Base-by-base conservation (phyloP, 306 rosid genomes). In the Rosa chinensis region DNA sequence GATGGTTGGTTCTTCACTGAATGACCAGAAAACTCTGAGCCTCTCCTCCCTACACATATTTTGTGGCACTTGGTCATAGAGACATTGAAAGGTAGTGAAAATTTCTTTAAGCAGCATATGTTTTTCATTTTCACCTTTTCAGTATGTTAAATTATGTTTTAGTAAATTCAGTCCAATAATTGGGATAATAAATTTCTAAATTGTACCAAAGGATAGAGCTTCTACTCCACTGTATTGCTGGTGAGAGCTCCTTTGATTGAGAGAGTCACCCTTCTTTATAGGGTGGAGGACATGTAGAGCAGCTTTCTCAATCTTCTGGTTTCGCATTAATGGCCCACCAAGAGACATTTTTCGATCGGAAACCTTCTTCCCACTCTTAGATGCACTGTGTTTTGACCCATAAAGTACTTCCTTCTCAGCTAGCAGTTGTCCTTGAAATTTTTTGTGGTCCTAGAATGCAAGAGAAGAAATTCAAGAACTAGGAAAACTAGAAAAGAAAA, bases 381-480 rank as follows among this genome's bases (percentile, higher is more conserved):
- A 39, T 73, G 88, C 85, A 77, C 90, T 79, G 8, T 79, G 83
- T 72, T 82, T 85, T 62, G 90, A 74, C 78, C 90, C 78, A 79
- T 85, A 90, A 63, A 88, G 85, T 72, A 79, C 85, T 79, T 92
- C 96, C 82, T 86, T 87, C 85, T 90, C 94, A 5, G 90, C 89
- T 62, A 84, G 82, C 43, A 82, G 70, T 79, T 85, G 92, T 52
- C 83, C 79, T 37, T 74, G 83, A 62, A 76, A 79, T 86, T 70
- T 90, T 77, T 80, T 82, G 82, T 80, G 84, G 39, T 82, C 88
- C 90, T 87, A 59, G 9, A 78, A 23, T 48, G 1, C 4, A 74
- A 56, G 48, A 39, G 52, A 6, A 42, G 47, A 8, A n/a, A 66
- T 66, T 32, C 25, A 71, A 14, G 45, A 18, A n/a, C 43, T 62